These are phyloP conservation scores for Fusarium chuoi DNA, from an alignment of 2,329 filamentous ascomycete genomes.

Conservation along the genomic window DNA sequence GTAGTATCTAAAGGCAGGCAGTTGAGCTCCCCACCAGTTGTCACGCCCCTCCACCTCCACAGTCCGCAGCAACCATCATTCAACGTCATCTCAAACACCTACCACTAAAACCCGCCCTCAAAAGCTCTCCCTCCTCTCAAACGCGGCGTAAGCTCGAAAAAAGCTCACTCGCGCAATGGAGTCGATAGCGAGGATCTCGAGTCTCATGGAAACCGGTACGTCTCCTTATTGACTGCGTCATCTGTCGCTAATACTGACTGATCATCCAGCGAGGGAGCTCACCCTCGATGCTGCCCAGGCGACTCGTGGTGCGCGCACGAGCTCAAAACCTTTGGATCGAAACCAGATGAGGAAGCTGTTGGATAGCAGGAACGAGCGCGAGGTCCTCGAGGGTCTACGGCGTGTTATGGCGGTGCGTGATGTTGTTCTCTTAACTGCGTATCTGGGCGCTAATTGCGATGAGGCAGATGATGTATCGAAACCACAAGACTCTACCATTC, in stretches of 20 bases:
- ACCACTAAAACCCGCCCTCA: conserved; percentile 17
- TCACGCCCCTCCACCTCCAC: conserved; percentile 39
- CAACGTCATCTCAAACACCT: conserved; percentile 44
- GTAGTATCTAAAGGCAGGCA: background rate
- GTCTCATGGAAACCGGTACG: conserved; percentile 92
- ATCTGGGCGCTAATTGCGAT: conserved; percentile 8
- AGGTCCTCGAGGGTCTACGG: conserved; percentile 90
- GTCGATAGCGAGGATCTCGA: conserved; percentile 93
- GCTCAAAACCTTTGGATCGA: conserved; percentile 75
- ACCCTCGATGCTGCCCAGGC: conserved; percentile 96
- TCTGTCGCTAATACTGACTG: conserved; percentile 31
- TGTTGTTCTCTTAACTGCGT: background rate
- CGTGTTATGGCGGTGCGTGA: conserved; percentile 84
- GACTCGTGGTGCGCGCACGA: conserved; percentile 73
- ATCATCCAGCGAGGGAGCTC: conserved; percentile 82
- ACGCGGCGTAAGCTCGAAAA: conserved; percentile 20
- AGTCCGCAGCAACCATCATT: conserved; percentile 1
- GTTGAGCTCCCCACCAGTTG: conserved; percentile 9
- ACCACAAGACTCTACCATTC: conserved; percentile 87
- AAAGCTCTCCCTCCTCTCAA: conserved; percentile 8
- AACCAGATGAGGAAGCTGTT: conserved; percentile 92
- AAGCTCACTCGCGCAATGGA: conserved; percentile 72
- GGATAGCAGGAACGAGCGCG: conserved; percentile 91
- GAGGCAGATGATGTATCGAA: conserved; percentile 89
- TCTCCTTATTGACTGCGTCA: conserved; percentile 18